phyloP scores from a whole-genome alignment of 1,284 basidiomycete species.

The Lentinula novae-zelandiae region DNA sequence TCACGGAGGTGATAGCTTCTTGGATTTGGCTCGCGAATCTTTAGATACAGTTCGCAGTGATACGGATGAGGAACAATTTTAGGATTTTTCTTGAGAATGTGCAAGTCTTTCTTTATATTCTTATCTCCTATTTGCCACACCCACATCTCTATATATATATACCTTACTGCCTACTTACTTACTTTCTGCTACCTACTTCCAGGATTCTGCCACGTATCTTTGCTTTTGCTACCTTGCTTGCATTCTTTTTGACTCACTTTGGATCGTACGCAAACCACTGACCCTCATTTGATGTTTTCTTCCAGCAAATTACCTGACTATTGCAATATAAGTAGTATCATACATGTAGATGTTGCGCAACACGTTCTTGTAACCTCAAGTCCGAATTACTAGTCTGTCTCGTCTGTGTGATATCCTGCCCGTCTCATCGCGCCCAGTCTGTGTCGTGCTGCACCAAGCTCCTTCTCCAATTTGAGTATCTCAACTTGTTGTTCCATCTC shows the following conservation, averaged over 20 bases:
- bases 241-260: neutral
- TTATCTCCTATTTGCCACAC: slow-evolving; percentile 11
- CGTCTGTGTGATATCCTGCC: slow-evolving; percentile 84
- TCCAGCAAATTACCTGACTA: slow-evolving; percentile 8
- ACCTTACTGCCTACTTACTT: neutral
- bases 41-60: slow-evolving; percentile 55
- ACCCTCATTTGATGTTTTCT: slow-evolving; percentile 17
- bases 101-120: slow-evolving; percentile 17
- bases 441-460: slow-evolving; percentile 85
- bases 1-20: slow-evolving; percentile 44
- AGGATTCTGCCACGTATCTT: neutral
- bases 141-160: slow-evolving; percentile 6
- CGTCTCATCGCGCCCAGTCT: slow-evolving; percentile 87
- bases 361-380: slow-evolving; percentile 4
- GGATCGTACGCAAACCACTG: neutral
- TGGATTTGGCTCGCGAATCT: slow-evolving; percentile 62
- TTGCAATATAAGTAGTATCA: slow-evolving; percentile 9
- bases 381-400: slow-evolving; percentile 48
- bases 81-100: neutral
- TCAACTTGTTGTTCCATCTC: slow-evolving; percentile 99
- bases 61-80: slow-evolving; percentile 23
- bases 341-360: slow-evolving; percentile 11
- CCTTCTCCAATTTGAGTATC: slow-evolving; percentile 95
- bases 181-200: neutral
- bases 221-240: neutral